These are phyloP conservation scores for Sporothrix humicola DNA, from an alignment of 2,329 filamentous ascomycete species.

Conservation along the genomic window DNA sequence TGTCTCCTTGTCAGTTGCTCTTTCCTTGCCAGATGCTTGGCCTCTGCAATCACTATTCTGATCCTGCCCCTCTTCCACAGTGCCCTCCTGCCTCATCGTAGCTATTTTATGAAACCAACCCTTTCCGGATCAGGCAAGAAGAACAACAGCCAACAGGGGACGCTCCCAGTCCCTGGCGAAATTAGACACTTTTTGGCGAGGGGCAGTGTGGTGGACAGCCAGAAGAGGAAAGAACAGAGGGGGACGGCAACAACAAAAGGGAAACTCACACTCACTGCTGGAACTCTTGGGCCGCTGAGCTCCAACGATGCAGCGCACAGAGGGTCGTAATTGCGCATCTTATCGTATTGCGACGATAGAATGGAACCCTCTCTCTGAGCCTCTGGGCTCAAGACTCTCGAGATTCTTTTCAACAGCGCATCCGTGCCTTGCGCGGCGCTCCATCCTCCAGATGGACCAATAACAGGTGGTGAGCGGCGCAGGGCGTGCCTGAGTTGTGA, in stretches of 20 bases:
- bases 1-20: background rate
- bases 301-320: background rate
- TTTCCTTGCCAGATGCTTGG: background rate
- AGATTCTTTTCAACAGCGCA: background rate
- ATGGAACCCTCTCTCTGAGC: too few relatives aligned
- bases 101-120: constrained; percentile 26
- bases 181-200: constrained; percentile 13
- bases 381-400: too few relatives aligned
- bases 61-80: background rate
- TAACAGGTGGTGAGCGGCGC: background rate
- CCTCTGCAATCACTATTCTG: background rate
- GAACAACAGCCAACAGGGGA: background rate
- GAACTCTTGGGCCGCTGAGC: background rate
- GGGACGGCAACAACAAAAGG: background rate
- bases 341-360: constrained; percentile 22
- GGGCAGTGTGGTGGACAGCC: background rate
- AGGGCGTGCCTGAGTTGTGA: constrained; percentile 10
- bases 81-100: background rate
- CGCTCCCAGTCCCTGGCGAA: constrained; percentile 21
- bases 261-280: background rate
- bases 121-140: constrained; percentile 22
- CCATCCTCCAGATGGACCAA: constrained; percentile 18
- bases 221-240: background rate
- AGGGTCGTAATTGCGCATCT: constrained; percentile 17
- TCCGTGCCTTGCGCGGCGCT: constrained; percentile 22